Conservation (phyloP, 2,329 filamentous ascomycete species). For the Lasiodiplodia sp. region DNA sequence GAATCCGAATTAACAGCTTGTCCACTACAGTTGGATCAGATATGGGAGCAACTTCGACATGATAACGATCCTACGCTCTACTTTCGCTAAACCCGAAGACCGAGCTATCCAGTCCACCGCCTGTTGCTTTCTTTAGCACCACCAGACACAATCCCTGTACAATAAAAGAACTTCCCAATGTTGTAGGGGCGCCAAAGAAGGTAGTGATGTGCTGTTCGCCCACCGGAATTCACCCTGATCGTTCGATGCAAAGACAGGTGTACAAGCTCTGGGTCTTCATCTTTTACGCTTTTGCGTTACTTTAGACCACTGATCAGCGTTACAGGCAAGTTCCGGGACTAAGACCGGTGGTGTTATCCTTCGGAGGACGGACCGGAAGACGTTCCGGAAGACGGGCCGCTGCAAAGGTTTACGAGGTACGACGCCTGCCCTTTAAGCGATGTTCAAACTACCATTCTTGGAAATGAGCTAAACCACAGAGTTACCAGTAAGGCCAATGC, state of each 20-base stretch:
- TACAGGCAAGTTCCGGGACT: constrained; percentile 9
- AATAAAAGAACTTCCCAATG: not conserved
- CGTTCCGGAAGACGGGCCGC: not conserved
- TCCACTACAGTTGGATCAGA: not conserved
- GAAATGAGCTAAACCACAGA: not conserved
- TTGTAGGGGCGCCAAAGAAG: not conserved
- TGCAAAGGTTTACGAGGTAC: not conserved
- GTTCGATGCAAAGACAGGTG: not conserved
- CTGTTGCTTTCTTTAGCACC: not conserved
- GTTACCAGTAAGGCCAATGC: not conserved
- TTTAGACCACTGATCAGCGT: too few relatives aligned
- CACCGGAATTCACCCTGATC: not conserved
- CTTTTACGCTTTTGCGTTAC: not conserved
- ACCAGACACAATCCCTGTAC: not conserved
- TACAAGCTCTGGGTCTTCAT: not conserved
- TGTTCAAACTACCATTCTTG: constrained; percentile 13
- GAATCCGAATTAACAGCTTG: not conserved
- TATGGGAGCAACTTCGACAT: not conserved
- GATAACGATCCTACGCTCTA: not conserved
- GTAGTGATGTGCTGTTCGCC: not conserved
- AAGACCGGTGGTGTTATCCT: not conserved
- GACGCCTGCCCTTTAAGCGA: constrained; percentile 12
- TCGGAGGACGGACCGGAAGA: constrained; percentile 8
- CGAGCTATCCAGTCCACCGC: not conserved
- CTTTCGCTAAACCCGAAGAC: not conserved